Evolutionary conservation across 371 early-diverging fungal species (phyloP).

Genomic region (Mortierella sp.): DNA sequence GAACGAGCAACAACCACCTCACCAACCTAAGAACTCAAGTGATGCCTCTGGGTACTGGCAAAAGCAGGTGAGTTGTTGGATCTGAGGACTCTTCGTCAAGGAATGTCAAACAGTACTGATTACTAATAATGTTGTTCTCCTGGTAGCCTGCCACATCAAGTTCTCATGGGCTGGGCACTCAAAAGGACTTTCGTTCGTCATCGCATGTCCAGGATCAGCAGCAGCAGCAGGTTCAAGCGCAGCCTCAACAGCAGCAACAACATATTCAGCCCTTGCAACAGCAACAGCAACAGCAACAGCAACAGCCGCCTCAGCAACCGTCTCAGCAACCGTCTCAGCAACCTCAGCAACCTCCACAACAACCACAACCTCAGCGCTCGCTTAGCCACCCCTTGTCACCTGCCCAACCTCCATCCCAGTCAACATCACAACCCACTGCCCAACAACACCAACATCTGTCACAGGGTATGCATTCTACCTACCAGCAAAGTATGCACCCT

Average conservation of each 20-base stretch:
- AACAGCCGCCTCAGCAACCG: too few species aligned
- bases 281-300: background rate
- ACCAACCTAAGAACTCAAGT: background rate
- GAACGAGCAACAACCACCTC: conserved; percentile 8
- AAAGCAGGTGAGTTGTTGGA: conserved; percentile 10
- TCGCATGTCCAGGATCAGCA: too few species aligned
- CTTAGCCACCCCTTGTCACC: conserved; percentile 11
- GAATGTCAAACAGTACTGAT: background rate
- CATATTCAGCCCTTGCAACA: conserved; percentile 5
- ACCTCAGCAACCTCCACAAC: background rate
- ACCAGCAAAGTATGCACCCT: conserved; percentile 13
- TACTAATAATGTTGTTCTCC: background rate
- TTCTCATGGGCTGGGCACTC: background rate
- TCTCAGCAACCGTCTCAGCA: conserved; percentile 10
- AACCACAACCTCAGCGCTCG: too few species aligned
- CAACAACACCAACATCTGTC: conserved; percentile 13
- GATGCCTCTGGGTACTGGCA: conserved; percentile 18
- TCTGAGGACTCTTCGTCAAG: background rate
- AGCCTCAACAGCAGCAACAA: too few species aligned
- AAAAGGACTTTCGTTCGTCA: conserved; percentile 8
- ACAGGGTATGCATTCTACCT: background rate
- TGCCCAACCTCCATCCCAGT: conserved; percentile 8
- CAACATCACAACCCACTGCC: background rate
- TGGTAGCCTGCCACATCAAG: conserved; percentile 1
- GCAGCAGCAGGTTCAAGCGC: too few species aligned